Conservation (phyloP, 352 stramenopile genomes). For the Elongisporangium anandrum region DNA sequence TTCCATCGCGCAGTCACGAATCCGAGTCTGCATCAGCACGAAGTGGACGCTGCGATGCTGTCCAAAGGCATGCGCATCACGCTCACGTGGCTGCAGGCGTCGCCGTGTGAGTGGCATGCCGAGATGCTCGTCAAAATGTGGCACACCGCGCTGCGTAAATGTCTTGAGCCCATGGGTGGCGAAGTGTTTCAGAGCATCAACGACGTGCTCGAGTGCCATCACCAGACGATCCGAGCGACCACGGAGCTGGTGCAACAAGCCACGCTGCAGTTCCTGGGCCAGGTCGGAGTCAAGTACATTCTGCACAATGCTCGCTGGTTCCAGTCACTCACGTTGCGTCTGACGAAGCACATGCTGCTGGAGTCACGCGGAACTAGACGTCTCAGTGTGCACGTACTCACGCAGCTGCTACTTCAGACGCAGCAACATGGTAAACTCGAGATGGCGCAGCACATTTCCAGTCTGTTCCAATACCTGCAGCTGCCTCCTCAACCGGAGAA, state of each 20-base stretch:
- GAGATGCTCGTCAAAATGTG: conserved; percentile 52
- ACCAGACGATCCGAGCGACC: conserved; percentile 17
- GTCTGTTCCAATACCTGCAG: conserved; percentile 32
- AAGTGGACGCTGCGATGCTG: conserved; percentile 46
- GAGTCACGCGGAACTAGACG: conserved; percentile 40
- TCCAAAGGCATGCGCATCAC: conserved; percentile 39
- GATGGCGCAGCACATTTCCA: conserved; percentile 30
- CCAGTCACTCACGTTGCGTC: conserved; percentile 28
- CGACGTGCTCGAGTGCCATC: conserved; percentile 54
- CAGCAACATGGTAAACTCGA: conserved; percentile 11
- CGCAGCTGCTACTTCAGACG: conserved; percentile 30
- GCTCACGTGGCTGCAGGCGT: conserved; percentile 49
- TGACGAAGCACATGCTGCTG: conserved; percentile 58
- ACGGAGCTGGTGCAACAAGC: conserved; percentile 47
- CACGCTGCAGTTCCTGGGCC: conserved; percentile 49
- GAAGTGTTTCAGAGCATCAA: conserved; percentile 45
- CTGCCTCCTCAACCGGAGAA: not conserved
- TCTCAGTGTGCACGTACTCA: conserved; percentile 32
- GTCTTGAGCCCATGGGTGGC: conserved; percentile 24
- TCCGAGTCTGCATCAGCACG: conserved; percentile 23
- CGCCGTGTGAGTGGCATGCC: conserved; percentile 69
- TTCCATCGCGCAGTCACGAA: conserved; percentile 55
- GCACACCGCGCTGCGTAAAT: conserved; percentile 49
- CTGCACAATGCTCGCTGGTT: conserved; percentile 26
- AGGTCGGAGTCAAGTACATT: conserved; percentile 27